Conservation (phyloP, 768 basidiomycete species). For the Fomitopsis pulvina region DNA sequence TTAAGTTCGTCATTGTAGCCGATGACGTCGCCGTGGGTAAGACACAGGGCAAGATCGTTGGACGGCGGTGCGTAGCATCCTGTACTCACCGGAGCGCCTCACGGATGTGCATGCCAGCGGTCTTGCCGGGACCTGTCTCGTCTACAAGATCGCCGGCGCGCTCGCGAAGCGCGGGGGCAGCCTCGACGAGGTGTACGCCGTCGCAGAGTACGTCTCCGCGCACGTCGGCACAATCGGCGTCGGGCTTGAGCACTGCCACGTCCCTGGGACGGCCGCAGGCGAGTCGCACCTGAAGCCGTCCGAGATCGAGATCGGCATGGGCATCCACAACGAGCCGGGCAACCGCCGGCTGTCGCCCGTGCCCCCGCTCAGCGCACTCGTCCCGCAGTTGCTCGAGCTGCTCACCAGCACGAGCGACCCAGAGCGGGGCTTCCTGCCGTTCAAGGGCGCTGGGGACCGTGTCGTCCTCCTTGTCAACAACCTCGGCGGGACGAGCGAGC, state of each 20-base stretch:
- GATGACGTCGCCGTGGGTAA: constrained; percentile 87
- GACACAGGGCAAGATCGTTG: constrained; percentile 78
- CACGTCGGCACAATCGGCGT: constrained; percentile 79
- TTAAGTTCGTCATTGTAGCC: constrained; percentile 78
- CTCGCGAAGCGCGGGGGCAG: constrained; percentile 60
- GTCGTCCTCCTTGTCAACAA: constrained; percentile 85
- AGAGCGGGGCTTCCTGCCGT: constrained; percentile 73
- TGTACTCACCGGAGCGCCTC: neutral
- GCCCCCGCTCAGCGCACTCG: constrained; percentile 63
- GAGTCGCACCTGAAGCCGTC: constrained; percentile 47
- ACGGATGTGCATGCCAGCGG: constrained; percentile 41
- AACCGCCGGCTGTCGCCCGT: constrained; percentile 60
- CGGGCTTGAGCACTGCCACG: constrained; percentile 85
- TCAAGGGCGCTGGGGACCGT: constrained; percentile 55
- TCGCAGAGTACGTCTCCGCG: constrained; percentile 61
- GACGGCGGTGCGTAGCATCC: constrained; percentile 48
- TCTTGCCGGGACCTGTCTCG: constrained; percentile 72
- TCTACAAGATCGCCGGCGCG: constrained; percentile 90
- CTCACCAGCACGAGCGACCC: constrained; percentile 66
- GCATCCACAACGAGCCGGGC: constrained; percentile 89
- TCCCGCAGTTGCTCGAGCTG: constrained; percentile 63
- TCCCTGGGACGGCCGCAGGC: constrained; percentile 66
- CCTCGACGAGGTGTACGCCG: constrained; percentile 60
- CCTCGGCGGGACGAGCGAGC: constrained; percentile 77
- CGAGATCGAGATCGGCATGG: constrained; percentile 86